Evolutionary conservation across 129 eudicot genomes (phyloP).

Genomic region (Oenanthe sinensis): DNA sequence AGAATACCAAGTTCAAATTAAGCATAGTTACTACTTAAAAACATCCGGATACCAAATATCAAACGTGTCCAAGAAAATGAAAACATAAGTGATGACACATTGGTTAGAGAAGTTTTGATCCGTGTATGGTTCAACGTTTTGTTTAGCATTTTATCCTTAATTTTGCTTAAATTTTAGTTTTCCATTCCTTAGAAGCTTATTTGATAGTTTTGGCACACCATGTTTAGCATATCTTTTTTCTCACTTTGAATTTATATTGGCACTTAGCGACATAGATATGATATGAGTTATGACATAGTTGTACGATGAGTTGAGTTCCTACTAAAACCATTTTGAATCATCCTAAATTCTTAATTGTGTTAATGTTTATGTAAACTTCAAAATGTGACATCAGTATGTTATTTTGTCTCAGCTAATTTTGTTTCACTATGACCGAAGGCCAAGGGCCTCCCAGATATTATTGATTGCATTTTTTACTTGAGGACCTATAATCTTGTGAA

Average conservation of each 20-base stretch:
- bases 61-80: too few species aligned
- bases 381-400: background rate
- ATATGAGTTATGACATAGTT: background rate
- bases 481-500: conserved; percentile 12
- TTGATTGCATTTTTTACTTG: background rate
- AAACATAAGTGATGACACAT: too few species aligned
- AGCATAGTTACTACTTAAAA: too few species aligned
- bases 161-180: background rate
- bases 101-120: too few species aligned
- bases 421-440: background rate
- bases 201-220: background rate
- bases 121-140: too few species aligned
- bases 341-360: background rate
- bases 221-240: background rate
- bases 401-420: background rate
- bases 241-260: background rate
- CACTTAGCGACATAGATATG: background rate
- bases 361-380: background rate
- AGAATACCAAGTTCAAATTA: too few species aligned
- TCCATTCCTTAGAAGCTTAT: background rate
- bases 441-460: background rate
- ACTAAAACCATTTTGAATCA: background rate
- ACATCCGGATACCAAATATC: too few species aligned
- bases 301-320: background rate
- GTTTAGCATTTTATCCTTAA: too few species aligned